Conservation (phyloP, 139 green algal species). For the Chlorella sp. region DNA sequence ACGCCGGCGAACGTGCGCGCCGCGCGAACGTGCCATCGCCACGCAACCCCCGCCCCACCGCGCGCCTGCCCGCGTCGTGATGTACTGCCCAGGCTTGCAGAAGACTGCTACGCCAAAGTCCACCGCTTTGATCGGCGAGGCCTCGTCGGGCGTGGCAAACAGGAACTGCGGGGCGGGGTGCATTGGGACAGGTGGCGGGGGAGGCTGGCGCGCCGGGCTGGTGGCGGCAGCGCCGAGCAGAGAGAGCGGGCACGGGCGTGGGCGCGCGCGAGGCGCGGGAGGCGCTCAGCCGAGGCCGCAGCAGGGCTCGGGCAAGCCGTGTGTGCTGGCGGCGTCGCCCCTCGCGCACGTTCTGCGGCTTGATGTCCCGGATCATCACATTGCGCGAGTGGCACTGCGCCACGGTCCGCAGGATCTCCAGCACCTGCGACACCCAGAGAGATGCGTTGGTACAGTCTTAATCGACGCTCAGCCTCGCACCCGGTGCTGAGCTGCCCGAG, state of each 20-base stretch:
- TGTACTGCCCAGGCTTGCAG: conserved; percentile 46
- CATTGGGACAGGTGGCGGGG: not conserved
- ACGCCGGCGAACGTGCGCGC: too few species aligned
- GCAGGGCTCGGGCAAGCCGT: too few species aligned
- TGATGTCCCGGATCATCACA: conserved; percentile 71
- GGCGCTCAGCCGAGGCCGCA: too few species aligned
- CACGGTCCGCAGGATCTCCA: conserved; percentile 59
- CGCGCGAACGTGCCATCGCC: too few species aligned
- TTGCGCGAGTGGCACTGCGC: conserved; percentile 66
- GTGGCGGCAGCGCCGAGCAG: not conserved
- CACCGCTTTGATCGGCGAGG: conserved; percentile 67
- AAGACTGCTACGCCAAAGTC: conserved; percentile 72
- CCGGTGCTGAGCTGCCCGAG: too few species aligned
- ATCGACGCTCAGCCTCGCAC: too few species aligned
- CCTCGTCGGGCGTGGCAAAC: conserved; percentile 46
- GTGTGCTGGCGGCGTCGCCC: too few species aligned
- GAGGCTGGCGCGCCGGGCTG: not conserved
- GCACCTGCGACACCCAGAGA: too few species aligned
- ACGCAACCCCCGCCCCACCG: too few species aligned
- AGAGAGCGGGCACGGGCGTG: not conserved
- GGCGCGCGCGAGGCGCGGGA: too few species aligned
- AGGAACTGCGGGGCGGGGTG: conserved; percentile 52
- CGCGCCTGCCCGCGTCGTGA: conserved; percentile 2
- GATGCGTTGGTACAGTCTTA: too few species aligned
- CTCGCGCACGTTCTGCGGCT: conserved; percentile 64